Conservation (phyloP, 2,329 filamentous ascomycete species). For the Furcasterigmium sp. region DNA sequence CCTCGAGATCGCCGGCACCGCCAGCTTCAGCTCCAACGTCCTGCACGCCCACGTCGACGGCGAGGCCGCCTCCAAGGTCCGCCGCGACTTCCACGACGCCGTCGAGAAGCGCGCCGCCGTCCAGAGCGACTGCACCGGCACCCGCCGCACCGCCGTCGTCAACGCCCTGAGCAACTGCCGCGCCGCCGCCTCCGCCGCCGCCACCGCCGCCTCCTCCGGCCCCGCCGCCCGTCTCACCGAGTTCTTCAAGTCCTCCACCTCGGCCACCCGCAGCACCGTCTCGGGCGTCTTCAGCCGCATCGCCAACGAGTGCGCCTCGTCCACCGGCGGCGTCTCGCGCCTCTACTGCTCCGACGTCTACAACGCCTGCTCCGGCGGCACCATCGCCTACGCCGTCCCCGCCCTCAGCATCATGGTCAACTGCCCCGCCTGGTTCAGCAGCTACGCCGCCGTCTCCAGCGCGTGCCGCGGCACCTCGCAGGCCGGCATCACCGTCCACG, state of each 20-base stretch:
- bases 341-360: constrained; percentile 58
- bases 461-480: constrained; percentile 61
- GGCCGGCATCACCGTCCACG: constrained; percentile 60
- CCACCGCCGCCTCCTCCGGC: neutral
- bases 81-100: constrained; percentile 34
- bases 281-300: neutral
- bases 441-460: constrained; percentile 41
- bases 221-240: constrained; percentile 43
- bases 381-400: constrained; percentile 58
- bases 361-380: constrained; percentile 20
- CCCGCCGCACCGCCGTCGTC: constrained; percentile 35
- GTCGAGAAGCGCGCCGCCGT: constrained; percentile 43
- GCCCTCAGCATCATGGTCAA: constrained; percentile 51
- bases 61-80: constrained; percentile 42
- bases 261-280: neutral
- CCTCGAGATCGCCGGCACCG: constrained; percentile 46
- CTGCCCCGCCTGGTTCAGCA: constrained; percentile 55
- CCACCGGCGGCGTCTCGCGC: constrained; percentile 37
- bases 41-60: constrained; percentile 54
- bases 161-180: constrained; percentile 49
- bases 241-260: constrained; percentile 54
- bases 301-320: constrained; percentile 47
- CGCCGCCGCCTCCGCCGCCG: neutral
- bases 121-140: constrained; percentile 49
- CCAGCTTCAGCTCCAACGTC: constrained; percentile 55